These are phyloP conservation scores for Albizia julibrissin DNA, from an alignment of 306 rosid species.

Conservation along the genomic window DNA sequence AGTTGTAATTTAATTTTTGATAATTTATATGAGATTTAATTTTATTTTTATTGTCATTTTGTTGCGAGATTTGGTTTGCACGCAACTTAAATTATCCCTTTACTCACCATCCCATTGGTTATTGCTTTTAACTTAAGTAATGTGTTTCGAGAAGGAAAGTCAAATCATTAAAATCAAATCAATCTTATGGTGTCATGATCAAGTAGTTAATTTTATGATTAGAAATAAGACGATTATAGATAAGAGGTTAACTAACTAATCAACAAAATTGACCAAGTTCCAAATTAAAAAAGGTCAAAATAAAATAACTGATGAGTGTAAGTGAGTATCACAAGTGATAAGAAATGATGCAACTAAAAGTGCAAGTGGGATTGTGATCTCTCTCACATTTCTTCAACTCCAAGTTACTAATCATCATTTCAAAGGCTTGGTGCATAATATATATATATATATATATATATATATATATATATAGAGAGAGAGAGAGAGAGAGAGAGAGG, in stretches of 20 bases:
- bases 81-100: background rate
- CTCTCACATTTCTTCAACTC: background rate
- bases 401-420: slow-evolving; percentile 7
- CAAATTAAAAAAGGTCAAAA: background rate
- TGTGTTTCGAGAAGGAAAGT: background rate
- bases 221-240: background rate
- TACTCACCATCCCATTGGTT: background rate
- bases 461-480: no score
- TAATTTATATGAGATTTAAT: background rate
- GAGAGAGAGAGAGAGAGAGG: no score
- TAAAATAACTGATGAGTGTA: background rate
- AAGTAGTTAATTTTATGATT: background rate
- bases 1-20: background rate
- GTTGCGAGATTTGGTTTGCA: background rate
- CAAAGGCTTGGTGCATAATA: background rate
- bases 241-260: background rate
- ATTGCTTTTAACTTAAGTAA: background rate
- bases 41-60: background rate
- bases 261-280: background rate
- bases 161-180: background rate
- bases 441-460: no score
- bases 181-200: background rate
- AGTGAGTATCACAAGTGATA: background rate
- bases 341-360: slow-evolving; percentile 23
- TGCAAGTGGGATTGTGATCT: background rate